Conservation (phyloP, 2,329 filamentous ascomycete genomes). For the Colletotrichum sojae region DNA sequence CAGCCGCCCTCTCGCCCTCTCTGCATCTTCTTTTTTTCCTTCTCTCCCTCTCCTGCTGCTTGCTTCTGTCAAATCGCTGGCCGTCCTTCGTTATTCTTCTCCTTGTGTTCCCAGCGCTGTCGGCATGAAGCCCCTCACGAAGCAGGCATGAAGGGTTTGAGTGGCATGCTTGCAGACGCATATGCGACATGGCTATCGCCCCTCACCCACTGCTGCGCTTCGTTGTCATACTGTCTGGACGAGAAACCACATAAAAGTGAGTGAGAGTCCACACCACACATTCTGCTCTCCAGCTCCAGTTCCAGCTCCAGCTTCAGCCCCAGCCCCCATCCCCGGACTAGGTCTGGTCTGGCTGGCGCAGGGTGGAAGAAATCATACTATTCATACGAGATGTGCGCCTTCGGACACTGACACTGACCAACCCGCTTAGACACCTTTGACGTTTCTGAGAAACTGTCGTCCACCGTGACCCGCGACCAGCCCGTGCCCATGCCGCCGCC, state of each 20-base stretch:
- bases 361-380: background rate
- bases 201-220: conserved; percentile 61
- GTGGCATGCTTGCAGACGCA: conserved; percentile 58
- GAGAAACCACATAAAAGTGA: conserved; percentile 57
- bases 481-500: conserved; percentile 49
- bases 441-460: conserved; percentile 45
- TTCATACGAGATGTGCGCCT: conserved; percentile 7
- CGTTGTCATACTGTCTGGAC: conserved; percentile 55
- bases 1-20: conserved; percentile 19
- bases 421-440: conserved; percentile 43
- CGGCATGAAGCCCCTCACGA: conserved; percentile 37
- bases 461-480: conserved; percentile 49
- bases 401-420: conserved; percentile 35
- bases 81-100: conserved; percentile 35
- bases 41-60: conserved; percentile 15
- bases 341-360: no score
- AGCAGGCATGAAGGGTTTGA: conserved; percentile 56
- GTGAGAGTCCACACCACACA: conserved; percentile 31
- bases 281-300: conserved; percentile 24
- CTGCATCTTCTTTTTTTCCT: conserved; percentile 16
- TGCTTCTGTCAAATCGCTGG: conserved; percentile 39
- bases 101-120: conserved; percentile 15
- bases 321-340: no score
- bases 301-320: background rate
- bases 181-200: conserved; percentile 64